Evolutionary conservation across 306 rosid species (phyloP), one percentile per base, ranked within the genome.

Genomic region (Begonia peltatifolia): DNA sequence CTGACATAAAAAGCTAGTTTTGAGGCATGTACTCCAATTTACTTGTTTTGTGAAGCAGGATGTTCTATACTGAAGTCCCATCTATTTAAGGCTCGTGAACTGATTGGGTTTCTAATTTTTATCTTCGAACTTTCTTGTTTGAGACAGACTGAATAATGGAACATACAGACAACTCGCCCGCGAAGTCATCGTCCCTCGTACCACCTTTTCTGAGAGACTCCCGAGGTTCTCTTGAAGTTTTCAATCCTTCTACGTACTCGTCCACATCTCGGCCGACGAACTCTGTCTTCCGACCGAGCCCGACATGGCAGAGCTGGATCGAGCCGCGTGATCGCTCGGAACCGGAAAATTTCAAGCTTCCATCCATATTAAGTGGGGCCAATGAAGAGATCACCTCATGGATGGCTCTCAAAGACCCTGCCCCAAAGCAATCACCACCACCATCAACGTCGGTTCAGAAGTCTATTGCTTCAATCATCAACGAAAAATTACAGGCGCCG

Each of bases 171-270:
- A 73, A 60, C 22, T 12, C 78, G 30, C 35, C 53, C 10, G 64
- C 79, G 20, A 69, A 73, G 42, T 68, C 76, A 15, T 16, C 71
- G 15, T 12, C 84, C 10, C 20, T 15, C 15, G 69, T 30, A 48
- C 54, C 81, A 14, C 76, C 94, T 41, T 68, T 76, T 23, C 79
- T 78, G 0, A 70, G 94, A 58, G 94, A 82, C 56, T 77, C 84
- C 14, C 87, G 97, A 1, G 86, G 95, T 53, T 90, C 99, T 1
- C 87, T 90, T 18, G 99, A 90, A 66, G 84, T 86, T 41, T 90
- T 90, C 78, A 90, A 78, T 53, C 99, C 95, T 41, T 68, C 93
- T 2, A 7, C 55, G 2, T 53, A 61, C 52, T 16, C 48, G 42
- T 17, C 41, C 38, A 30, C 38, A 30, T 30, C 38, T 58, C 57